These are phyloP conservation scores for Triticum monococcum DNA, from an alignment of 176 grass and related monocot genomes.

Conservation along the genomic window DNA sequence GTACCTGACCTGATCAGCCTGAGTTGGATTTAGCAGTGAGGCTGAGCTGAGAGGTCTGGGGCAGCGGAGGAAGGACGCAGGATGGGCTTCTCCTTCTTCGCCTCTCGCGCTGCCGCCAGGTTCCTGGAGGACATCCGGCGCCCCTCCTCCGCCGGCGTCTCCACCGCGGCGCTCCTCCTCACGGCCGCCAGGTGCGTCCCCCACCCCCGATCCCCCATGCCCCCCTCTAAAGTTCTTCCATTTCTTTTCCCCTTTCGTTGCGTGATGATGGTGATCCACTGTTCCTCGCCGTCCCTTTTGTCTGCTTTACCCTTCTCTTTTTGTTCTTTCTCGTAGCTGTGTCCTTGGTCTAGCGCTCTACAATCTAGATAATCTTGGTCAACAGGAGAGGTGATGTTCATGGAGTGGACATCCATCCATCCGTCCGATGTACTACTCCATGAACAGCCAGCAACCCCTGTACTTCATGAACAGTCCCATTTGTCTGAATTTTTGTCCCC, in stretches of 20 bases:
- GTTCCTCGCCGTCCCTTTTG: neutral
- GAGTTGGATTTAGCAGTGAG: neutral
- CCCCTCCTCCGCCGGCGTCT: slow-evolving; percentile 27
- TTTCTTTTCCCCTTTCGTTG: neutral
- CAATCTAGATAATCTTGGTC: neutral
- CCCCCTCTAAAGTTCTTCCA: neutral
- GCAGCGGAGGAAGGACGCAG: neutral
- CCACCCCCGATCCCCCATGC: neutral
- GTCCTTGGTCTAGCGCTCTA: neutral
- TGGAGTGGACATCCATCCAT: too few species aligned
- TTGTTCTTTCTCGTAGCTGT: neutral
- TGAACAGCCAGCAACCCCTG: neutral
- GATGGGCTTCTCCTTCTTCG: slow-evolving; percentile 54
- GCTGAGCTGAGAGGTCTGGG: neutral
- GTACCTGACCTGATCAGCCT: neutral
- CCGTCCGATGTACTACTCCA: too few species aligned
- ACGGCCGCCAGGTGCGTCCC: slow-evolving; percentile 39
- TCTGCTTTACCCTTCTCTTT: neutral
- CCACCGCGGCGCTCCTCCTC: slow-evolving; percentile 40
- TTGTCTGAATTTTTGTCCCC: neutral
- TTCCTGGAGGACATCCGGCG: slow-evolving; percentile 22
- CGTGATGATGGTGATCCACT: slow-evolving; percentile 7
- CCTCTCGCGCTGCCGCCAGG: slow-evolving; percentile 31
- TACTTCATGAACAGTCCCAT: neutral
- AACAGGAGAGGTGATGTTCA: neutral